phyloP scores from a whole-genome alignment of 1,139 yeast genomes.

The Arxiozyma heterogenica region DNA sequence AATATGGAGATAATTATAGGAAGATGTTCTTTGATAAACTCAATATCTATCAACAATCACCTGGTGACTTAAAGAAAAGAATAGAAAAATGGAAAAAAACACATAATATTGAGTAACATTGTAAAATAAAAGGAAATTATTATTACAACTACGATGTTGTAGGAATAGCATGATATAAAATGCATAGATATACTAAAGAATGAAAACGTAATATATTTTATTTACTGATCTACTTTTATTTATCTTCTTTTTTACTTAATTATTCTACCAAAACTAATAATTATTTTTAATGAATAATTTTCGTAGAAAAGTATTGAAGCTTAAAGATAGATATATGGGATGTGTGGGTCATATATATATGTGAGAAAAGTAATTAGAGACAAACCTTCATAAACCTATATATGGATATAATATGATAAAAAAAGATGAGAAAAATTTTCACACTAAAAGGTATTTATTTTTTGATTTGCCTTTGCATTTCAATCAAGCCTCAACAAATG shows the following conservation, averaged over 20 bases:
- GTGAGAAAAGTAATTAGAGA: neutral
- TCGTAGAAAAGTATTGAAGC: neutral
- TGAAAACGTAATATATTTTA: too few species aligned
- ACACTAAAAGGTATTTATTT: neutral
- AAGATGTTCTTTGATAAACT: slow-evolving; percentile 91
- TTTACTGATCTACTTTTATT: neutral
- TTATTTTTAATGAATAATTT: too few species aligned
- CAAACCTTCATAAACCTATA: neutral
- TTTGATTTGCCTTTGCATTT: neutral
- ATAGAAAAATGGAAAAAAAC: slow-evolving; percentile 56
- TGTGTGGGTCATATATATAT: neutral
- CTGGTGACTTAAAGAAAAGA: slow-evolving; percentile 72
- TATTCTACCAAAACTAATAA: too few species aligned
- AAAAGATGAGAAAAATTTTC: neutral
- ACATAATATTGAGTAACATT: slow-evolving; percentile 26
- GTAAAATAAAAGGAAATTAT: neutral
- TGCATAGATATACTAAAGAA: too few species aligned
- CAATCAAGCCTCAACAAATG: slow-evolving; percentile 57
- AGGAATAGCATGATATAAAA: neutral
- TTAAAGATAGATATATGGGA: too few species aligned
- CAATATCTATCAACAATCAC: slow-evolving; percentile 73
- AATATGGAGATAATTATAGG: slow-evolving; percentile 80
- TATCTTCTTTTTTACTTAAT: too few species aligned
- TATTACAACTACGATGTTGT: neutral
- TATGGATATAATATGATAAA: neutral